Evolutionary conservation across 2,329 filamentous ascomycete species (phyloP).

Genomic region (Leptographium galeiforme): DNA sequence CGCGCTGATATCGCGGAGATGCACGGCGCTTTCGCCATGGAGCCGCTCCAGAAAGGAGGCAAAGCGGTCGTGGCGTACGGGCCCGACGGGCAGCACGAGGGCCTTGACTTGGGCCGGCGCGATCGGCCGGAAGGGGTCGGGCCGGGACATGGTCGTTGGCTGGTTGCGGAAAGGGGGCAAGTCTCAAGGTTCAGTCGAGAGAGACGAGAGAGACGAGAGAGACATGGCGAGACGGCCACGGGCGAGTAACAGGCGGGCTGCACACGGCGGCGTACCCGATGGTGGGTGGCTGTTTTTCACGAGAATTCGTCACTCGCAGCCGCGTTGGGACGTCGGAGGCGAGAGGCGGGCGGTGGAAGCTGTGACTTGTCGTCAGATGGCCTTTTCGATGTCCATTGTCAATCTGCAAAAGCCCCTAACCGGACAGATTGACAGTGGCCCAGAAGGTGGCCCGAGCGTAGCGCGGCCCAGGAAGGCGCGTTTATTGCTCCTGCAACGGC

Average conservation of each 20-base stretch:
- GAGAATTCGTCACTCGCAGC: too few relatives aligned
- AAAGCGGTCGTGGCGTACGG: constrained; percentile 73
- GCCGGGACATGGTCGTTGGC: constrained; percentile 15
- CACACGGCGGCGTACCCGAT: too few relatives aligned
- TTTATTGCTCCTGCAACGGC: too few relatives aligned
- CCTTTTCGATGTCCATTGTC: too few relatives aligned
- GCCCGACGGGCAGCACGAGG: constrained; percentile 74
- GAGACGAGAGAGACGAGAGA: background rate
- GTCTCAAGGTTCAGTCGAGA: background rate
- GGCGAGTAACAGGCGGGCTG: background rate
- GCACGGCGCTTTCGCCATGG: constrained; percentile 65
- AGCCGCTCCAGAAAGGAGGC: constrained; percentile 65
- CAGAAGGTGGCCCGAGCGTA: too few relatives aligned
- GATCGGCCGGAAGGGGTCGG: constrained; percentile 81
- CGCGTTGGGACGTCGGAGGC: too few relatives aligned
- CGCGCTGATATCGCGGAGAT: constrained; percentile 73
- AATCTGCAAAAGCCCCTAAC: too few relatives aligned
- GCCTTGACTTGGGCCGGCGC: constrained; percentile 84
- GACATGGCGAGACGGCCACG: constrained; percentile 3
- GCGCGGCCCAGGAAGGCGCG: too few relatives aligned
- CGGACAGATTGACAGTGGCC: too few relatives aligned
- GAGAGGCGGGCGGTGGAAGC: too few relatives aligned
- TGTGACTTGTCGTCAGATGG: too few relatives aligned
- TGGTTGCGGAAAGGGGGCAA: background rate
- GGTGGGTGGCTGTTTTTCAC: background rate